phyloP scores from a whole-genome alignment of 768 basidiomycete species.

The Agrocybe praecox region DNA sequence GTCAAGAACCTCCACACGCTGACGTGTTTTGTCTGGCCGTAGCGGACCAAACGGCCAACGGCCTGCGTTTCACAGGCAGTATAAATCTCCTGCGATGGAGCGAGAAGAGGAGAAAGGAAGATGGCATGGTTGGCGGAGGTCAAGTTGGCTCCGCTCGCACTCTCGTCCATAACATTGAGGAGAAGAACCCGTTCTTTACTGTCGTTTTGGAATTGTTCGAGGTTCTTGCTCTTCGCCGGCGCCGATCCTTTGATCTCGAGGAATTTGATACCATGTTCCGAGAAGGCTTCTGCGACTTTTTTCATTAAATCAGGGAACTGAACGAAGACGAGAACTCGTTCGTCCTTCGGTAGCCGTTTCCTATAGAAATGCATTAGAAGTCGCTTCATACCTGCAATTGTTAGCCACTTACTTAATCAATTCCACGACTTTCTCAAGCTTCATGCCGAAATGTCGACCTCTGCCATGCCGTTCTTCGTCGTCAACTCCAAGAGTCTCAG shows the following conservation, averaged over 20 bases:
- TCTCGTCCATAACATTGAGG: slow-evolving; percentile 93
- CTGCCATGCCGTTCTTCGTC: slow-evolving; percentile 72
- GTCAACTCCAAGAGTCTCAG: slow-evolving; percentile 77
- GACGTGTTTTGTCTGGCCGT: slow-evolving; percentile 81
- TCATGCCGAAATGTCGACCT: slow-evolving; percentile 81
- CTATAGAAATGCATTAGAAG: slow-evolving; percentile 34
- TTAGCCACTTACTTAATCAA: slow-evolving; percentile 65
- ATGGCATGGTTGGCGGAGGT: slow-evolving; percentile 94
- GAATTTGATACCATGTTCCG: slow-evolving; percentile 69
- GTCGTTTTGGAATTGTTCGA: slow-evolving; percentile 85
- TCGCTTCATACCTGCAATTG: neutral
- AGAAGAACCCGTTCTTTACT: slow-evolving; percentile 80
- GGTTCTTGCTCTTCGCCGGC: slow-evolving; percentile 74
- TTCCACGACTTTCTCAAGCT: slow-evolving; percentile 75
- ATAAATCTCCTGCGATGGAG: slow-evolving; percentile 81
- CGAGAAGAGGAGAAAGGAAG: slow-evolving; percentile 90
- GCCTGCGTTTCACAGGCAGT: slow-evolving; percentile 83
- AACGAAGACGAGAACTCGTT: slow-evolving; percentile 91
- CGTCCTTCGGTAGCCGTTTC: slow-evolving; percentile 67
- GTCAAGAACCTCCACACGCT: slow-evolving; percentile 84
- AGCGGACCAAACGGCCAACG: slow-evolving; percentile 81
- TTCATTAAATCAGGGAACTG: slow-evolving; percentile 94
- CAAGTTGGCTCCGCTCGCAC: slow-evolving; percentile 91
- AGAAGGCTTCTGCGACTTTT: slow-evolving; percentile 86
- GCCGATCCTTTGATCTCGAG: slow-evolving; percentile 83